Base-by-base conservation (phyloP, 441 rosid genomes). In the Populus hybrid region DNA sequence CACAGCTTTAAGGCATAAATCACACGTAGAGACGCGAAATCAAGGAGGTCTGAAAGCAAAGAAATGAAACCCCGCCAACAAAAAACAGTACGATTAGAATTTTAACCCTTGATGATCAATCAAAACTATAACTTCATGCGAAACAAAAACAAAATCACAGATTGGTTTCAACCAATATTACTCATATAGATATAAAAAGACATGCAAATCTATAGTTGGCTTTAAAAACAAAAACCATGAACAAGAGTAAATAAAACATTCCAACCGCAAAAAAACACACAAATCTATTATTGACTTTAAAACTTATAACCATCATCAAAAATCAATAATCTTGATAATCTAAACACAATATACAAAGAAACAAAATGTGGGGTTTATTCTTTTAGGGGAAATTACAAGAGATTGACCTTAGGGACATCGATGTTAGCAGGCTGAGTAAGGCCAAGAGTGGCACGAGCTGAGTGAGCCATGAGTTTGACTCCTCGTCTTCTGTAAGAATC, bases 371-470 rank as follows among this genome's bases (percentile, higher is more conserved):
- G 81, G 16, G 21, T 21, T 2, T 8, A 28, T 20, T 67, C 34
- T 8, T 26, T 3, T 46, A 10, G 24, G n/a, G 16, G 18, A 61
- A 67, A 42, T 1, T 34, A 34, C 36, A 34, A 34, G 36, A 34
- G 36, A 10, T 76, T 59, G 11, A 94, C 99, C 97, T 87, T 90
- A 67, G 89, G 91, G 73, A 72, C 78, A 5, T 89, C 90, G 73
- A 83, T 64, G 74, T 78, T 67, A 72, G 85, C 82, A 26, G 97
- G 92, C 50, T 86, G 85, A 85, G 98, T 90, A 80, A 93, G 94
- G 70, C 98, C 98, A 66, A 93, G 97, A 85, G 87, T 86, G 73
- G 95, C 92, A 46, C 84, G 87, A 70, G 90, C 83, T 69, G 88
- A 75, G 84, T 87, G 90, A 81, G 95, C 84, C 98, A 93, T 89